Conservation (phyloP, 1,284 basidiomycete genomes). For the Fistulina hepatica region DNA sequence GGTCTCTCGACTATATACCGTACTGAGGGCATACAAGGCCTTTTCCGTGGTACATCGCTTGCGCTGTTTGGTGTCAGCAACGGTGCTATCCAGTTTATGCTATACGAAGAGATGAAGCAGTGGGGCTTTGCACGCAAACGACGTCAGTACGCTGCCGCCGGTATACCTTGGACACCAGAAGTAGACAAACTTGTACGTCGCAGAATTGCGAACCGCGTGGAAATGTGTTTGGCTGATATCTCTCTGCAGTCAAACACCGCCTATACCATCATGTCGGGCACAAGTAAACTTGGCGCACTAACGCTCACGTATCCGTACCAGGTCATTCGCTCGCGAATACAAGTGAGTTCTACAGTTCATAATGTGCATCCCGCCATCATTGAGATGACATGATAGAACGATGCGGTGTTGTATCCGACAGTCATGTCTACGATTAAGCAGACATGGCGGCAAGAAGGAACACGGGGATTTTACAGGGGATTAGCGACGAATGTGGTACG, state of each 20-base stretch:
- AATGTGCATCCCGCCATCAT: constrained; percentile 1
- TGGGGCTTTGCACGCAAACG: constrained; percentile 76
- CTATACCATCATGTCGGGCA: constrained; percentile 89
- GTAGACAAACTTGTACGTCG: constrained; percentile 75
- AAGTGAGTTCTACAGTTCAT: constrained; percentile 45
- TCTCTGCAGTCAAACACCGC: constrained; percentile 75
- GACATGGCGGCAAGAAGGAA: constrained; percentile 76
- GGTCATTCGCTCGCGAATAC: constrained; percentile 89
- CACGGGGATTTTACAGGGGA: constrained; percentile 89
- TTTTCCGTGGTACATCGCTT: constrained; percentile 83
- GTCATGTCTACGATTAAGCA: constrained; percentile 72
- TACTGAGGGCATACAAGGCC: constrained; percentile 69
- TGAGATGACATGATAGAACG: not conserved
- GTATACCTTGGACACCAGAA: constrained; percentile 53
- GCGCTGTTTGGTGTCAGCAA: constrained; percentile 92
- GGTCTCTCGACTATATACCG: constrained; percentile 62
- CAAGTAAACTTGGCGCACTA: constrained; percentile 82
- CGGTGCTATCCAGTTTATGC: constrained; percentile 93
- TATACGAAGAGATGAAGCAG: constrained; percentile 92
- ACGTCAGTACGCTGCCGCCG: constrained; percentile 44
- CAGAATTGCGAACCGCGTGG: no score
- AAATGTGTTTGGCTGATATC: no score
- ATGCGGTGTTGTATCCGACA: constrained; percentile 59
- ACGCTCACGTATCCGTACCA: constrained; percentile 93
- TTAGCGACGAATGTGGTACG: constrained; percentile 94